phyloP scores from a whole-genome alignment of 2,329 filamentous ascomycete species.

The Waltergamsia citrina region DNA sequence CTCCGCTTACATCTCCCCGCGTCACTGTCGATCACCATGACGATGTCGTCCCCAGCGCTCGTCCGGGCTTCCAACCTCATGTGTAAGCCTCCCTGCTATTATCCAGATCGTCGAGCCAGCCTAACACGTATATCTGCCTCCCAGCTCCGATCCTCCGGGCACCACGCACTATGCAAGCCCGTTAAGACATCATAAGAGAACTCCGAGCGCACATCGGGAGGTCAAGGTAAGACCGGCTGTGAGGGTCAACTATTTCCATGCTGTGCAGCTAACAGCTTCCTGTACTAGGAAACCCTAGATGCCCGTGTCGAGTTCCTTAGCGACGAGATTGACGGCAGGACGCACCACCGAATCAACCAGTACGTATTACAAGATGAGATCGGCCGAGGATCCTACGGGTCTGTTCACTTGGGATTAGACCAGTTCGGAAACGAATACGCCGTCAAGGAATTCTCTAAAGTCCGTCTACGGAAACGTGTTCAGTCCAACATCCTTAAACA shows the following conservation, averaged over 20 bases:
- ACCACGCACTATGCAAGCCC: constrained; percentile 38
- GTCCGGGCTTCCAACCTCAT: constrained; percentile 24
- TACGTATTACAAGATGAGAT: constrained; percentile 93
- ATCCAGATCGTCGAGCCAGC: background rate
- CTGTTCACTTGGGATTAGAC: constrained; percentile 83
- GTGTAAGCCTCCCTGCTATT: constrained; percentile 26
- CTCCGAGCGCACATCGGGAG: constrained; percentile 46
- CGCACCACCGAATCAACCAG: constrained; percentile 86
- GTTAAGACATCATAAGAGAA: constrained; percentile 46
- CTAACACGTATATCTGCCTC: background rate
- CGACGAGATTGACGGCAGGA: constrained; percentile 71
- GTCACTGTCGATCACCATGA: constrained; percentile 18
- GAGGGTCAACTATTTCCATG: background rate
- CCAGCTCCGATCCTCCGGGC: constrained; percentile 32
- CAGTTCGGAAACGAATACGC: constrained; percentile 94
- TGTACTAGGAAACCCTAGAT: constrained; percentile 76
- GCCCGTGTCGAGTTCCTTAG: constrained; percentile 80
- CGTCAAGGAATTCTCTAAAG: constrained; percentile 96
- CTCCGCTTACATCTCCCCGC: constrained; percentile 14
- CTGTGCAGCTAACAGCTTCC: background rate
- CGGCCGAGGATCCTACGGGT: constrained; percentile 89
- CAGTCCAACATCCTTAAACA: constrained; percentile 75
- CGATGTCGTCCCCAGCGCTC: constrained; percentile 14
- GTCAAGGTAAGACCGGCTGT: constrained; percentile 45
- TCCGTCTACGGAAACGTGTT: constrained; percentile 76